Conservation (phyloP, 768 basidiomycete genomes). For the Hemileccinum impolitum region DNA sequence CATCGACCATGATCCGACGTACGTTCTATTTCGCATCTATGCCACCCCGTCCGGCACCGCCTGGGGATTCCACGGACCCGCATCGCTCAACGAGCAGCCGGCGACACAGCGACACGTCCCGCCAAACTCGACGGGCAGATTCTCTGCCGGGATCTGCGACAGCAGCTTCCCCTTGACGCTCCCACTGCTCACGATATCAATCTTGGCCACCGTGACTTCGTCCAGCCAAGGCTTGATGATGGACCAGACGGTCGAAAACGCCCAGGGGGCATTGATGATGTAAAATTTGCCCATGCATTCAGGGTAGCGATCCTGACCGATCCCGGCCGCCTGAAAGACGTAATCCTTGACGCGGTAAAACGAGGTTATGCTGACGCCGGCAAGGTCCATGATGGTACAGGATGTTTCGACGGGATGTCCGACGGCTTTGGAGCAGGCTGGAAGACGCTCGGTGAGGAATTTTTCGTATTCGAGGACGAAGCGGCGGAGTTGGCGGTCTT, state of each 20-base stretch:
- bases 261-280: conserved; percentile 96
- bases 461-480: conserved; percentile 94
- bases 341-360: conserved; percentile 95
- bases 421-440: conserved; percentile 64
- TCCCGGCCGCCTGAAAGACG: conserved; percentile 65
- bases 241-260: conserved; percentile 84
- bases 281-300: conserved; percentile 98
- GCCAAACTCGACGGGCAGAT: conserved; percentile 82
- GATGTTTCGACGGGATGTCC: conserved; percentile 94
- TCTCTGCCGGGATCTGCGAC: conserved; percentile 79
- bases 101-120: conserved; percentile 74
- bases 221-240: conserved; percentile 94
- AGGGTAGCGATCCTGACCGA: conserved; percentile 91
- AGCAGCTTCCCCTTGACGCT: conserved; percentile 70
- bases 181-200: conserved; percentile 76
- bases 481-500: conserved; percentile 82
- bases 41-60: conserved; percentile 11
- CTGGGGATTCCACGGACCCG: conserved; percentile 80
- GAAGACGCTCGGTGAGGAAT: conserved; percentile 75
- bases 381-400: conserved; percentile 95
- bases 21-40: conserved; percentile 14
- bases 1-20: neutral
- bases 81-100: conserved; percentile 86
- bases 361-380: conserved; percentile 61
- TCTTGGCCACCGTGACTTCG: conserved; percentile 92